Conservation (phyloP, 106 monocot species). For the Phalaenopsis aphrodite region DNA sequence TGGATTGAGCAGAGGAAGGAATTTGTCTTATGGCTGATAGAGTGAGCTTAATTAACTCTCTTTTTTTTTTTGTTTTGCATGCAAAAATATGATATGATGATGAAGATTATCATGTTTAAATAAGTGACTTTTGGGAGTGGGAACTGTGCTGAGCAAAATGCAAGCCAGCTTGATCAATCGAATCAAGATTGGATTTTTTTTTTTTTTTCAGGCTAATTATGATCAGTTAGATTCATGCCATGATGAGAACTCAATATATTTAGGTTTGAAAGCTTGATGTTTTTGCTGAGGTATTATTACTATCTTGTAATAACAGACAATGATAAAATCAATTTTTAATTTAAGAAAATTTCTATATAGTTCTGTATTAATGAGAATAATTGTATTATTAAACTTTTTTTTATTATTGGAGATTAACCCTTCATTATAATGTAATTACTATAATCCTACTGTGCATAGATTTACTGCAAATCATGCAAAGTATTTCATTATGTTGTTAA, state of each 20-base stretch:
- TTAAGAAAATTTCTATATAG: no score
- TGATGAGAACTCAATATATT: background rate
- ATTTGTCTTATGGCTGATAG: constrained; percentile 4
- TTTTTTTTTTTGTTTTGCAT: background rate
- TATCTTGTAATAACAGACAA: no score
- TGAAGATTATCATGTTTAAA: background rate
- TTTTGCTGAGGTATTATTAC: no score
- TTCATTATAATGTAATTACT: no score
- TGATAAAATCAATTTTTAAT: no score
- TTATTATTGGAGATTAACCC: no score
- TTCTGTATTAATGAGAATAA: no score
- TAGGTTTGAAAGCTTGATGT: no score
- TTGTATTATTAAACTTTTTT: no score
- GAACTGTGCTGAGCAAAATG: background rate
- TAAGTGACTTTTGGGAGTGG: background rate
- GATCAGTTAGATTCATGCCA: background rate
- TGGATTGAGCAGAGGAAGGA: background rate
- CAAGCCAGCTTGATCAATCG: background rate
- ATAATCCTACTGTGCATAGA: no score
- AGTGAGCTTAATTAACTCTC: background rate
- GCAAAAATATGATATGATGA: background rate
- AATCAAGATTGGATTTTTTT: background rate
- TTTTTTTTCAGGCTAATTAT: background rate
- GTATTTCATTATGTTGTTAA: no score
- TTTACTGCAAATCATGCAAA: no score